These are phyloP conservation scores for Salix exigua DNA, from an alignment of 345 rosid species.

Conservation along the genomic window DNA sequence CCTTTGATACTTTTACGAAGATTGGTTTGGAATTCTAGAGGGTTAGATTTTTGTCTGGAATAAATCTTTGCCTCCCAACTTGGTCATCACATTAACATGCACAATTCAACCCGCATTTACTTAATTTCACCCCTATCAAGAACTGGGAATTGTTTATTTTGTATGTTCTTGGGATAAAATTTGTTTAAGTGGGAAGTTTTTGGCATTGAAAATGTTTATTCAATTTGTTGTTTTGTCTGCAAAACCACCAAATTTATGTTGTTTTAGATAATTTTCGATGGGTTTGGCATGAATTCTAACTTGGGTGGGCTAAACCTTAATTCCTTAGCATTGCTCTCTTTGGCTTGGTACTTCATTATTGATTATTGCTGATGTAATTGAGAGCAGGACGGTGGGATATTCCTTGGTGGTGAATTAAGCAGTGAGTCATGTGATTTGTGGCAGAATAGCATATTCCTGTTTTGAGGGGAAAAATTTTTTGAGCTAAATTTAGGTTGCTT, in stretches of 20 bases:
- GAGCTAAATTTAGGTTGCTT: neutral
- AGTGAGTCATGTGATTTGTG: neutral
- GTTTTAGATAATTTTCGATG: too few species aligned
- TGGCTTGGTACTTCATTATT: too few species aligned
- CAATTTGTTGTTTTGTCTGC: too few species aligned
- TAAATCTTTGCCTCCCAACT: neutral
- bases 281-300: neutral
- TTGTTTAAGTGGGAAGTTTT: neutral
- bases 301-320: neutral
- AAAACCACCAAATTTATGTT: too few species aligned
- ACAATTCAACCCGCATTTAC: neutral
- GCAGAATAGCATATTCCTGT: neutral
- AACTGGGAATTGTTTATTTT: neutral
- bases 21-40: neutral
- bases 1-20: neutral
- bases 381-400: neutral
- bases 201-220: neutral
- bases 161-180: neutral
- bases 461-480: neutral
- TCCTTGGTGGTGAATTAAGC: neutral
- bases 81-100: conserved; percentile 4
- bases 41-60: neutral
- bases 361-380: neutral
- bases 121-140: neutral
- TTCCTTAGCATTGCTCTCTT: neutral